A percentile compares a stretch with the other conserved stretches of the same genome.
Conservation (phyloP, 305 asterid species). For the Solanum hybrid region DNA sequence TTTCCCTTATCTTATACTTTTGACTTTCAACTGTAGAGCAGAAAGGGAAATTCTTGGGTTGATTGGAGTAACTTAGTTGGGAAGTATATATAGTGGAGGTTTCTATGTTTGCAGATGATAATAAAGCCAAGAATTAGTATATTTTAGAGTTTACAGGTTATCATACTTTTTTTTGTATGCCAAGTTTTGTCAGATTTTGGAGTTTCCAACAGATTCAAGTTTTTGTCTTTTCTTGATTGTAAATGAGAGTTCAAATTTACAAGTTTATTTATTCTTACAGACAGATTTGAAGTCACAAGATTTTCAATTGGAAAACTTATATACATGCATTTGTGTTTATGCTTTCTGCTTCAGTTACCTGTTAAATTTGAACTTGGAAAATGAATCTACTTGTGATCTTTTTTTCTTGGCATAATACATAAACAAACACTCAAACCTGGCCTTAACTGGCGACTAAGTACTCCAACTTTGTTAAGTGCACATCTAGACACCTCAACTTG, state of each 20-base stretch:
- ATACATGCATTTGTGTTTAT: neutral
- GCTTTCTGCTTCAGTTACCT: neutral
- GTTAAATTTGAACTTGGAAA: neutral
- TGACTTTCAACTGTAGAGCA: neutral
- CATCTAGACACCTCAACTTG: neutral
- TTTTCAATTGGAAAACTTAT: neutral
- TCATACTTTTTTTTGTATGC: conserved; percentile 3
- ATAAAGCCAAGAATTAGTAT: conserved; percentile 15
- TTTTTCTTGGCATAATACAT: neutral
- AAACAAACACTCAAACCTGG: neutral
- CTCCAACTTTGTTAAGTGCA: neutral
- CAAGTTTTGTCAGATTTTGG: conserved; percentile 17
- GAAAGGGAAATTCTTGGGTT: neutral
- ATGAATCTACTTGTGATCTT: neutral
- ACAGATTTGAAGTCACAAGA: neutral
- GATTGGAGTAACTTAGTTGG: neutral
- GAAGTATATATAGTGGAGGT: conserved; percentile 12
- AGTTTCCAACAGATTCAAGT: conserved; percentile 11
- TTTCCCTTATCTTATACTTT: neutral
- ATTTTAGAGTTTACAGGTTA: neutral
- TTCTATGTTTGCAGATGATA: conserved; percentile 8
- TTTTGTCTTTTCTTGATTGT: conserved; percentile 19
- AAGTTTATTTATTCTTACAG: neutral
- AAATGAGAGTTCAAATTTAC: neutral
- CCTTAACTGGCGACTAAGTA: neutral